These are phyloP conservation scores for Candida rishiriensis DNA, from an alignment of 805 yeast species.

Conservation along the genomic window DNA sequence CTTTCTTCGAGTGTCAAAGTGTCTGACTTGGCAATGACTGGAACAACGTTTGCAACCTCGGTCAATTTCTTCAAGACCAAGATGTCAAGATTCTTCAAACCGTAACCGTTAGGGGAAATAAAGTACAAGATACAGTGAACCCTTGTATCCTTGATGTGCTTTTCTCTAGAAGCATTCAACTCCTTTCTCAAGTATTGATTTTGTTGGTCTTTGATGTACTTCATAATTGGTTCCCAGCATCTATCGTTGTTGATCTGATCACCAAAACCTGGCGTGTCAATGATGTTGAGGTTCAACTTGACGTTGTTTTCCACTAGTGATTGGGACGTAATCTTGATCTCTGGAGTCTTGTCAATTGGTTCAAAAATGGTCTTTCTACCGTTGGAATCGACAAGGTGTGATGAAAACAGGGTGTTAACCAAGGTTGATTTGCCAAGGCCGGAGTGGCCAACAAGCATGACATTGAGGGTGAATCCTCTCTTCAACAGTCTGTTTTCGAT, in stretches of 20 bases:
- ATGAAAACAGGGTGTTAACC: conserved; percentile 83
- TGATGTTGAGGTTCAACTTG: conserved; percentile 75
- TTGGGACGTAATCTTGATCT: conserved; percentile 68
- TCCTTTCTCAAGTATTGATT: conserved; percentile 87
- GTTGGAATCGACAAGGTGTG: conserved; percentile 67
- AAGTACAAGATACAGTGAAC: conserved; percentile 92
- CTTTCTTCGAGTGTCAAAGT: conserved; percentile 84
- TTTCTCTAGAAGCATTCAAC: conserved; percentile 90
- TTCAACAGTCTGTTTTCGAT: conserved; percentile 89
- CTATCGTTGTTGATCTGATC: conserved; percentile 93
- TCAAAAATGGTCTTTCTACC: conserved; percentile 68
- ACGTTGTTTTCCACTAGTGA: conserved; percentile 82
- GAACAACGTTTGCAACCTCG: conserved; percentile 91
- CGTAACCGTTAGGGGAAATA: conserved; percentile 82
- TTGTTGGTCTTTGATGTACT: conserved; percentile 93
- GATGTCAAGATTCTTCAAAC: conserved; percentile 79
- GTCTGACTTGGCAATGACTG: conserved; percentile 93
- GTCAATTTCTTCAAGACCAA: conserved; percentile 77
- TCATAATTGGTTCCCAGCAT: conserved; percentile 95
- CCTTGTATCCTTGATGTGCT: conserved; percentile 76
- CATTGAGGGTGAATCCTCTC: conserved; percentile 89
- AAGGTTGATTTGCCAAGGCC: conserved; percentile 95
- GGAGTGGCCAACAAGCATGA: conserved; percentile 90
- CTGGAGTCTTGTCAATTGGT: conserved; percentile 82
- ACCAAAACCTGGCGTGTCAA: conserved; percentile 98